A percentile compares a stretch with the other conserved stretches of the same genome.
Conservation (phyloP, 345 rosid genomes). For the Capsella bursapastoris region DNA sequence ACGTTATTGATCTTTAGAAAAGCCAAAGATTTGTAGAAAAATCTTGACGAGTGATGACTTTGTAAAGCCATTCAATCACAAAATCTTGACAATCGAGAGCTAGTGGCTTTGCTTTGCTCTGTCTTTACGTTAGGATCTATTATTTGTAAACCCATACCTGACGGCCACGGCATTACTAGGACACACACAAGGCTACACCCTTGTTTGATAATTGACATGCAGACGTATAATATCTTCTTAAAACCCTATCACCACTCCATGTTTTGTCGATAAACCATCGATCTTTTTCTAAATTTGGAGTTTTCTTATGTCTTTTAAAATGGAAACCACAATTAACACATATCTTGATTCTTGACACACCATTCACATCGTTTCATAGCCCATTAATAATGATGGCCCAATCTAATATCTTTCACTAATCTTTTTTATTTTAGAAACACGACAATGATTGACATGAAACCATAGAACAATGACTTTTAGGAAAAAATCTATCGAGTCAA, state of each 20-base stretch:
- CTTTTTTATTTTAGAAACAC: not conserved
- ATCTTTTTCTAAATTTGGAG: not conserved
- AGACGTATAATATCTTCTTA: not conserved
- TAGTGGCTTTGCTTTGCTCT: not conserved
- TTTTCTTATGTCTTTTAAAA: not conserved
- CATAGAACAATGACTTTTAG: not conserved
- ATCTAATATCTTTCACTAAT: not conserved
- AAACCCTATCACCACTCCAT: not conserved
- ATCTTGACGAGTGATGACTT: not conserved
- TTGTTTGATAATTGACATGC: not conserved
- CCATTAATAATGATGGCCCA: conserved; percentile 12
- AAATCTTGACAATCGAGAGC: not conserved
- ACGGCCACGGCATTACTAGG: conserved; percentile 5
- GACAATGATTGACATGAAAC: not conserved
- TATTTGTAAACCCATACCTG: not conserved
- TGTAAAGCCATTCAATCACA: not conserved
- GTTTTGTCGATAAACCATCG: not conserved
- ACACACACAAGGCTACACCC: not conserved
- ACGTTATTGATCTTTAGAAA: not conserved
- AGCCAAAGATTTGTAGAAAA: not conserved
- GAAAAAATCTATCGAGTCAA: not conserved
- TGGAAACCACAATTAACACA: not conserved
- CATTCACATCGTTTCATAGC: not conserved
- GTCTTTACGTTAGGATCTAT: not conserved
- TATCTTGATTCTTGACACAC: not conserved